Evolutionary conservation across 768 basidiomycete genomes (phyloP), one percentile per base, ranked within the genome.

Genomic region (Sarcomyxa edulis): DNA sequence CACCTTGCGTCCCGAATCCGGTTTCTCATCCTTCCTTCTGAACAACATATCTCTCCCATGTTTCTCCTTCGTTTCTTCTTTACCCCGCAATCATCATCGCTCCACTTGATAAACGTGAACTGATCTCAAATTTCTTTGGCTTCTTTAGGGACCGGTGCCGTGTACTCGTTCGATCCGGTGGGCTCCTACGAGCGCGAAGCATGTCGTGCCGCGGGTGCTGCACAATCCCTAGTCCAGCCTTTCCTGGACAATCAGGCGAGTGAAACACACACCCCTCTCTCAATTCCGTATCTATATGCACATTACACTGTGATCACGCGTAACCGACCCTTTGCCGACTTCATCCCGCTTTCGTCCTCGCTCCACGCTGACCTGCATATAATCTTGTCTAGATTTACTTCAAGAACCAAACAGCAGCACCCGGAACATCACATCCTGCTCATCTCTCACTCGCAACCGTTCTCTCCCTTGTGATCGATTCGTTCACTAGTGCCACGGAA

Each of bases 141-240:
- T 26, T 46, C 23, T 32, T 9, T 56, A 95, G 92, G 94, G 8
- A 79, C 89, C 25, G 96, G 96, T 37, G 91, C 95, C 7, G 94
- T 99, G 21, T 99, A 99, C 72, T 97, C 95, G n/a, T 99, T 96
- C 61, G 96, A 99, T 64, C 96, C 96, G 26, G 92, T 98, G 22
- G 96, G 96, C 19, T 93, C 89, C 33, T 99, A 99, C 61, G 94
- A 98, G 64, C 86, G 96, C 44, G 93, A 96, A 66, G 78, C 88
- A 22, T 98, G 94, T 66, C 84, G 96, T 46, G 94, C 94, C 26
- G 93, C 94, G 33, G 96, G 96, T 35, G 86, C 94, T 11, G 95
- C 94, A n/a, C 86, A 91, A 57, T 76, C 81, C 33, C 76, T 99
- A 16, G 78, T 99, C 6, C 96, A 99, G 54, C 96, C 96, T 2